These are phyloP conservation scores for Podospora fimiseda DNA, from an alignment of 495 filamentous ascomycete species.

Conservation along the genomic window DNA sequence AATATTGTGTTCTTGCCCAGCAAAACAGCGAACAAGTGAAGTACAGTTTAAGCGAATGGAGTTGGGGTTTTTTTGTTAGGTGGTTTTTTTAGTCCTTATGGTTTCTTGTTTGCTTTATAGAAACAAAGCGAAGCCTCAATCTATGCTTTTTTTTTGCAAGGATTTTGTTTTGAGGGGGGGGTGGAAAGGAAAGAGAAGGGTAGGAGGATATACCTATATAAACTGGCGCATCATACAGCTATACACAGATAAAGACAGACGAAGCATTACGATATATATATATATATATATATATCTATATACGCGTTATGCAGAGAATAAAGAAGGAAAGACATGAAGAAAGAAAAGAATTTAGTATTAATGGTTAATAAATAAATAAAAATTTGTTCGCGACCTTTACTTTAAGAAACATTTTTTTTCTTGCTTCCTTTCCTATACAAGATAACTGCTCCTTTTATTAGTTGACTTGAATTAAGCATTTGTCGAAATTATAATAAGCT, in stretches of 20 bases:
- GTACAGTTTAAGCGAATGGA: not conserved
- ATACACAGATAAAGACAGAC: no score
- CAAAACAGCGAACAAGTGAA: not conserved
- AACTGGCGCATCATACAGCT: no score
- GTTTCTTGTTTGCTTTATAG: not conserved
- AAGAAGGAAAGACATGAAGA: not conserved
- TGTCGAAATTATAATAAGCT: no score
- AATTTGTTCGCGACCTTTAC: no score
- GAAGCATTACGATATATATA: not conserved
- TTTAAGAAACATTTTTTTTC: no score
- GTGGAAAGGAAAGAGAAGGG: not conserved
- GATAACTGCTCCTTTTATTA: no score
- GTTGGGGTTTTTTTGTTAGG: not conserved
- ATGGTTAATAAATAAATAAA: not conserved
- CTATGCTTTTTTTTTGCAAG: no score
- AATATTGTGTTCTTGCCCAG: no score
- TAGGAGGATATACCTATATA: not conserved
- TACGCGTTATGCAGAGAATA: not conserved
- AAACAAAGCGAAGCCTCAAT: not conserved
- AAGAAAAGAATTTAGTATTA: not conserved
- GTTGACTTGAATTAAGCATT: no score
- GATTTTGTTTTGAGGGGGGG: no score
- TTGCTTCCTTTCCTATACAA: no score
- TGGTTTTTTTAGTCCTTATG: not conserved
- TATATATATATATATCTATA: not conserved